Conservation (phyloP, 2,329 filamentous ascomycete genomes). For the Colletotrichum chlorophyti region DNA sequence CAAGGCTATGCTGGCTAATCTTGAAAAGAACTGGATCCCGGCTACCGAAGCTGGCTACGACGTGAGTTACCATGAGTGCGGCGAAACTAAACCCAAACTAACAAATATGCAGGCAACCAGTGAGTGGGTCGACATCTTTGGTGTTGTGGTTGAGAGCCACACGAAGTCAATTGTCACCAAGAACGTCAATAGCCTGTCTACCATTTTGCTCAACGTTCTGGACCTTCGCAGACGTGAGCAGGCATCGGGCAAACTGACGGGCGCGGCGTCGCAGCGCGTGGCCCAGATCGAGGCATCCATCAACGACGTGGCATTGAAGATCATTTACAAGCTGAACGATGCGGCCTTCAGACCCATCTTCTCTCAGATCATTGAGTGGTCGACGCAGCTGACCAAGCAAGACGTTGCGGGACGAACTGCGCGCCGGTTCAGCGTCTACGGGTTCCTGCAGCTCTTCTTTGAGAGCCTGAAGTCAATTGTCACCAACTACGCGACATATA, state of each 20-base stretch:
- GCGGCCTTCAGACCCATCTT: conserved; percentile 92
- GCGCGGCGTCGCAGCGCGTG: conserved; percentile 53
- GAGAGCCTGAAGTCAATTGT: conserved; percentile 90
- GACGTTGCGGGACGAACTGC: conserved; percentile 64
- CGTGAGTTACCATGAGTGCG: conserved; percentile 51
- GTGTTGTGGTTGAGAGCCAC: conserved; percentile 76
- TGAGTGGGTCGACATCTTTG: conserved; percentile 75
- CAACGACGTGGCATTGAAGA: conserved; percentile 79
- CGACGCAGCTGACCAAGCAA: conserved; percentile 66
- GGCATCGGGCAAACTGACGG: conserved; percentile 51
- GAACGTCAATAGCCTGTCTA: conserved; percentile 73
- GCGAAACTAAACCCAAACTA: background rate
- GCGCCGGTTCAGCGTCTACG: conserved; percentile 79
- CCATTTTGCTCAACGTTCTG: conserved; percentile 64
- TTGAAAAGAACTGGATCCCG: conserved; percentile 74
- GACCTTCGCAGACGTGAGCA: conserved; percentile 69
- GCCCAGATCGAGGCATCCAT: conserved; percentile 64
- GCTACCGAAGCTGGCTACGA: conserved; percentile 68
- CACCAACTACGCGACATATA: conserved; percentile 86
- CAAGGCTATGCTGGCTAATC: conserved; percentile 75
- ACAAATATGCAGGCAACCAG: conserved; percentile 59
- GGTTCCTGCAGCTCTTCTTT: conserved; percentile 82
- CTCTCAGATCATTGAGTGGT: conserved; percentile 84
- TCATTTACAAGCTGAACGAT: conserved; percentile 97
- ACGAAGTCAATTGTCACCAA: conserved; percentile 81